Conservation (phyloP, 1,139 yeast genomes). For the Pneumocystis wakefieldiae region DNA sequence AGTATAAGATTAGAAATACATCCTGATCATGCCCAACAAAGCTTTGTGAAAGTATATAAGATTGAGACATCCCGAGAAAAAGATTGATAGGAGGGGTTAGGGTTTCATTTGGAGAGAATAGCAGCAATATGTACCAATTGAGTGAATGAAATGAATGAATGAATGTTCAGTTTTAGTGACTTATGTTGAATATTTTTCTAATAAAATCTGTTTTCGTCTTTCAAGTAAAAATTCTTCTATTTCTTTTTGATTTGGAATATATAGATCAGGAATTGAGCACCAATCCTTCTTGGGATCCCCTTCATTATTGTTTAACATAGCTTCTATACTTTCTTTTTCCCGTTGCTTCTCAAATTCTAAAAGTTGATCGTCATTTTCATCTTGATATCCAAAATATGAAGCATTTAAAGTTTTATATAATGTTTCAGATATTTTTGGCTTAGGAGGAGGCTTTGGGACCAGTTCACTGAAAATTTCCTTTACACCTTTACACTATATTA, state of each 20-base stretch:
- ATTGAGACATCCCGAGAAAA: background rate
- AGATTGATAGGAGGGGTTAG: background rate
- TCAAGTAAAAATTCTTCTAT: slow-evolving; percentile 8
- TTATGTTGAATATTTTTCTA: slow-evolving; percentile 4
- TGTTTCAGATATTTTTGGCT: slow-evolving; percentile 13
- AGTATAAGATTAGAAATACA: background rate
- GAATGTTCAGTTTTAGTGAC: background rate
- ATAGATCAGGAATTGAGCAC: slow-evolving; percentile 10
- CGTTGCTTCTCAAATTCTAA: slow-evolving; percentile 21
- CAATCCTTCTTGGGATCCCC: slow-evolving; percentile 11
- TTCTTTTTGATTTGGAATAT: slow-evolving; percentile 7
- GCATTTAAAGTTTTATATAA: slow-evolving; percentile 22
- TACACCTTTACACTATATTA: slow-evolving; percentile 23
- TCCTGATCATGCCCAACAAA: background rate
- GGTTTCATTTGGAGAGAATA: background rate
- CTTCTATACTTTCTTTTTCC: slow-evolving; percentile 17
- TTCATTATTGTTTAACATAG: slow-evolving; percentile 11
- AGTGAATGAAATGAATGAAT: background rate
- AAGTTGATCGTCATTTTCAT: slow-evolving; percentile 21
- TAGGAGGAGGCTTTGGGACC: slow-evolving; percentile 7
- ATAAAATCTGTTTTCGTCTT: slow-evolving; percentile 5
- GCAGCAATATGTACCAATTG: background rate
- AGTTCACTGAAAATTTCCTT: slow-evolving; percentile 33
- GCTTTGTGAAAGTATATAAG: background rate
- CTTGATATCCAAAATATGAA: slow-evolving; percentile 36